These are phyloP conservation scores for Myriosclerotinia duriaeana DNA, from an alignment of 2,329 filamentous ascomycete genomes.

Conservation along the genomic window DNA sequence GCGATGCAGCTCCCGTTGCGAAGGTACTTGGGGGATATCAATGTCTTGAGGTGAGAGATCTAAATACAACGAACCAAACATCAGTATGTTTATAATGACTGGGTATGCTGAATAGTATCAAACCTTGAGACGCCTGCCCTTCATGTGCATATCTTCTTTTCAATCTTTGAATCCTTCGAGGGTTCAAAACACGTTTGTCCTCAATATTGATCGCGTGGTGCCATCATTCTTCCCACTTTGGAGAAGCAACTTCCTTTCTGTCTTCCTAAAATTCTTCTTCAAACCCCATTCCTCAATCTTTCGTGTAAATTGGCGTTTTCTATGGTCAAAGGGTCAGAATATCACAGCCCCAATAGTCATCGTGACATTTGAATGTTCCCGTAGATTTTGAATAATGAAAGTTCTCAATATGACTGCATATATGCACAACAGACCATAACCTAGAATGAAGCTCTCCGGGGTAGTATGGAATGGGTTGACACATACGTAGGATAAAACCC, in stretches of 20 bases:
- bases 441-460: too few relatives aligned
- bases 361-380: too few relatives aligned
- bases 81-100: not conserved
- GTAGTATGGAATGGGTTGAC: too few relatives aligned
- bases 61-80: not conserved
- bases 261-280: conserved; percentile 15
- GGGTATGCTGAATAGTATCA: not conserved
- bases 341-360: not conserved
- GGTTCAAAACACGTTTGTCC: not conserved
- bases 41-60: not conserved
- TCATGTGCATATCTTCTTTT: conserved; percentile 10
- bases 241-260: not conserved
- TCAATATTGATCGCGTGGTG: not conserved
- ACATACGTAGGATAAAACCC: conserved; percentile 5
- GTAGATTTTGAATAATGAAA: too few relatives aligned
- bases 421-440: too few relatives aligned
- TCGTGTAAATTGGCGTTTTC: conserved; percentile 14
- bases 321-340: not conserved
- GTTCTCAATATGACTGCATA: too few relatives aligned
- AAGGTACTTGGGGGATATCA: not conserved
- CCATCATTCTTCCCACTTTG: not conserved
- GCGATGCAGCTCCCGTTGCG: too few relatives aligned
- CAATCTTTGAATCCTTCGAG: not conserved
- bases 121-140: not conserved
- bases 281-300: conserved; percentile 16